phyloP scores from a whole-genome alignment of 2,329 filamentous ascomycete genomes.

The Bipolaris oryzae region DNA sequence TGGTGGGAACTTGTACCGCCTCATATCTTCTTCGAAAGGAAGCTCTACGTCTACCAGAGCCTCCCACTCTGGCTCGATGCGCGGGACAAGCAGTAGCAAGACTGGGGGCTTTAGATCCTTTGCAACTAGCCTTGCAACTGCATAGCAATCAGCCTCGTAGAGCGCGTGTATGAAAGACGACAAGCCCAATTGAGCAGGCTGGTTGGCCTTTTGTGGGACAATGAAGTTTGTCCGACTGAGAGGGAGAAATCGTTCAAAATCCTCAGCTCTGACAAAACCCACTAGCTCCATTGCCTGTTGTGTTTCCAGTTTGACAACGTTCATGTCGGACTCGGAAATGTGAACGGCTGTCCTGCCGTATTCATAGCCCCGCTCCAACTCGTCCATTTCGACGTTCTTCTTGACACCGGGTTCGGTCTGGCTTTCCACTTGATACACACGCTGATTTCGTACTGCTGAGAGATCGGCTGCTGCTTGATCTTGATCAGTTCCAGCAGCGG shows the following conservation, averaged over 20 bases:
- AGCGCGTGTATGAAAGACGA: conserved; percentile 90
- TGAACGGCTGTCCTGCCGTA: conserved; percentile 92
- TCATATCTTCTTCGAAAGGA: conserved; percentile 90
- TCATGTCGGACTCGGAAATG: conserved; percentile 84
- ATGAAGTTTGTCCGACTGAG: conserved; percentile 83
- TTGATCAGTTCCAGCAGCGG: conserved; percentile 54
- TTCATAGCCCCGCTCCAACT: conserved; percentile 89
- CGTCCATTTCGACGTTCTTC: conserved; percentile 78
- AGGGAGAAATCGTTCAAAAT: conserved; percentile 83
- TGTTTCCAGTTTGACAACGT: conserved; percentile 87
- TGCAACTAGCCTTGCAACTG: conserved; percentile 80
- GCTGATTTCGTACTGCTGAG: conserved; percentile 74
- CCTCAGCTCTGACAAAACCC: conserved; percentile 78
- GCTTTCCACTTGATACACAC: conserved; percentile 81
- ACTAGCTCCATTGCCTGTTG: conserved; percentile 77
- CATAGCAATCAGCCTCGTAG: conserved; percentile 82
- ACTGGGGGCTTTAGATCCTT: conserved; percentile 83
- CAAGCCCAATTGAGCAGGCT: conserved; percentile 81
- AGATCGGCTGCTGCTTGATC: conserved; percentile 55
- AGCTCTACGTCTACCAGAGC: conserved; percentile 88
- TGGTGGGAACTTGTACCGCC: conserved; percentile 89
- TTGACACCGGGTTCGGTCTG: conserved; percentile 76
- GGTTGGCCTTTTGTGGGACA: conserved; percentile 75
- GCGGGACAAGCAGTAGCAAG: conserved; percentile 78
- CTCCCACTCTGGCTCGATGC: conserved; percentile 78